These are phyloP conservation scores for Mycena metata DNA, from an alignment of 768 basidiomycete species.

Conservation along the genomic window DNA sequence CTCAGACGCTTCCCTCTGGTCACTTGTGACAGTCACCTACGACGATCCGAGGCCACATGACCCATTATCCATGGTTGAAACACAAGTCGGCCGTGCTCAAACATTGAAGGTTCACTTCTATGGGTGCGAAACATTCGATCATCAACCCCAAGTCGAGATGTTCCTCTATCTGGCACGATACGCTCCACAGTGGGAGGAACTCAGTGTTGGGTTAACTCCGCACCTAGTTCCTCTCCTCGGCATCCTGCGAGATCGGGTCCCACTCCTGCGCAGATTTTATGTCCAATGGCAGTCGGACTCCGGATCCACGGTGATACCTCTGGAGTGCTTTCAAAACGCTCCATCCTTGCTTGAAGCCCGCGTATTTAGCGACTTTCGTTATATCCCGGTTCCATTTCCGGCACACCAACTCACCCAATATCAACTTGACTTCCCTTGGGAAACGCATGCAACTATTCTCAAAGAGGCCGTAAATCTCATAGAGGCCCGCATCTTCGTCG, in stretches of 20 bases:
- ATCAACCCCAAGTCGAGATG: neutral
- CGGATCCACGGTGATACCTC: no score
- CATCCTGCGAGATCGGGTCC: conserved; percentile 1
- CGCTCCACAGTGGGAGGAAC: neutral
- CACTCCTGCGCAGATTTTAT: neutral
- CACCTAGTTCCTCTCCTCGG: neutral
- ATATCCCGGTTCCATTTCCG: neutral
- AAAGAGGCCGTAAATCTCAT: neutral
- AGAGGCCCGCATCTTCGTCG: conserved; percentile 3
- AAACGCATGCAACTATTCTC: conserved; percentile 2
- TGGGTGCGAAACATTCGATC: neutral
- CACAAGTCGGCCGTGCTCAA: conserved; percentile 8
- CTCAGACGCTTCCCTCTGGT: conserved; percentile 14
- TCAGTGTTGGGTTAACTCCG: neutral
- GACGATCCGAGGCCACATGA: no score
- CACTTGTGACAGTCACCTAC: neutral
- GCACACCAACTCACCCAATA: conserved; percentile 13
- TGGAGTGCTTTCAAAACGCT: conserved; percentile 4
- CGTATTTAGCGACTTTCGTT: neutral
- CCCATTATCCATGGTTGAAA: neutral
- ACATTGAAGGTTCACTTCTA: neutral
- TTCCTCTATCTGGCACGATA: neutral
- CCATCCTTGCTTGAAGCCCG: neutral
- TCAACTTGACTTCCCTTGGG: conserved; percentile 3
- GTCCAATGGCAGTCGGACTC: neutral